phyloP scores from a whole-genome alignment of 345 rosid species.

The Citrus mangshanensis region DNA sequence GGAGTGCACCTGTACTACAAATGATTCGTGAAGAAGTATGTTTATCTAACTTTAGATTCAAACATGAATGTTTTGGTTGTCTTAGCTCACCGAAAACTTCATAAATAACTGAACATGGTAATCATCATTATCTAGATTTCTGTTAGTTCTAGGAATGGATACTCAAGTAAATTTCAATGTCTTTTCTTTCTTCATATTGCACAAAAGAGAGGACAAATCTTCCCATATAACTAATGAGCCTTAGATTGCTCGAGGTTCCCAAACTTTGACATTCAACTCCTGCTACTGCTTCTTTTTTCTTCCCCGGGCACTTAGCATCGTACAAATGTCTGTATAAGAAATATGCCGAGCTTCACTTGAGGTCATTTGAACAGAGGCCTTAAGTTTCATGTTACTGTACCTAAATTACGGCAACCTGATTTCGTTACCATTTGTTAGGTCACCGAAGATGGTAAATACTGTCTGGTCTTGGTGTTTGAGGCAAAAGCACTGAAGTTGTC shows the following conservation, averaged over 20 bases:
- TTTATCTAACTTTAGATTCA: conserved; percentile 3
- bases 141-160: neutral
- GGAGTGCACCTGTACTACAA: conserved; percentile 77
- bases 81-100: neutral
- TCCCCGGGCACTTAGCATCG: neutral
- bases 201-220: neutral
- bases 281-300: neutral
- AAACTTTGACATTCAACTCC: neutral
- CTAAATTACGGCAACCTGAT: neutral
- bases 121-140: neutral
- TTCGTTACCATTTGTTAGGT: conserved; percentile 41
- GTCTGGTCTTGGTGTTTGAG: conserved; percentile 68
- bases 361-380: neutral
- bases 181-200: neutral
- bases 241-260: neutral
- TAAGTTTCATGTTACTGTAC: neutral
- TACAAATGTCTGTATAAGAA: neutral
- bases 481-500: conserved; percentile 73
- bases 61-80: neutral
- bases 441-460: conserved; percentile 73
- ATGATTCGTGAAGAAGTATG: conserved; percentile 83
- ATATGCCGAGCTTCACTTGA: neutral
- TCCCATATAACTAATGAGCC: neutral
- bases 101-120: neutral
- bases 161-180: neutral